These are phyloP conservation scores for Tetrapisispora nanseiensis DNA, from an alignment of 805 yeast species.

Conservation along the genomic window DNA sequence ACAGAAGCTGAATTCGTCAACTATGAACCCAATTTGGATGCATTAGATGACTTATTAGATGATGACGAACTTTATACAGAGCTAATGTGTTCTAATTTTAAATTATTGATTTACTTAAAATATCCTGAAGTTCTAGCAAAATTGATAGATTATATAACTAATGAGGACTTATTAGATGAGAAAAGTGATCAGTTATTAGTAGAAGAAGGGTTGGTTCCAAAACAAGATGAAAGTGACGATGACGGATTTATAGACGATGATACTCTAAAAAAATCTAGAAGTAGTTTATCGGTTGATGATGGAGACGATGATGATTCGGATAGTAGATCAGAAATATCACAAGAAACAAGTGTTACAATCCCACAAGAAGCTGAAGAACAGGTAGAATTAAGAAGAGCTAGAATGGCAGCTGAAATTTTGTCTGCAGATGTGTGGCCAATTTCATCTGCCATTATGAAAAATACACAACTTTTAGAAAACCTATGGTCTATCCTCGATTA, in stretches of 20 bases:
- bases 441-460: conserved; percentile 81
- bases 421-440: conserved; percentile 91
- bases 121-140: conserved; percentile 65
- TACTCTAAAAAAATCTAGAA: not conserved
- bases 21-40: conserved; percentile 33
- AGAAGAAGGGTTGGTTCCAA: conserved; percentile 6
- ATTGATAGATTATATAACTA: conserved; percentile 56
- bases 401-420: conserved; percentile 78
- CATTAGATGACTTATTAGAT: conserved; percentile 54
- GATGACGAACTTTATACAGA: conserved; percentile 70
- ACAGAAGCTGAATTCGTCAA: conserved; percentile 28
- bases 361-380: conserved; percentile 32
- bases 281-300: conserved; percentile 3
- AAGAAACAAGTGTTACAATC: conserved; percentile 23
- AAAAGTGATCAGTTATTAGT: conserved; percentile 12
- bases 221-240: conserved; percentile 7
- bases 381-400: conserved; percentile 38
- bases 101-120: conserved; percentile 67
- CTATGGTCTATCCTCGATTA: conserved; percentile 76
- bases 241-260: conserved; percentile 7
- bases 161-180: conserved; percentile 27
- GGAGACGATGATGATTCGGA: conserved; percentile 15
- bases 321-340: conserved; percentile 19
- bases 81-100: conserved; percentile 58
- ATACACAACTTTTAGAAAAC: conserved; percentile 49